phyloP scores from a whole-genome alignment of 345 rosid species.

The Bretschneidera sinensis region DNA sequence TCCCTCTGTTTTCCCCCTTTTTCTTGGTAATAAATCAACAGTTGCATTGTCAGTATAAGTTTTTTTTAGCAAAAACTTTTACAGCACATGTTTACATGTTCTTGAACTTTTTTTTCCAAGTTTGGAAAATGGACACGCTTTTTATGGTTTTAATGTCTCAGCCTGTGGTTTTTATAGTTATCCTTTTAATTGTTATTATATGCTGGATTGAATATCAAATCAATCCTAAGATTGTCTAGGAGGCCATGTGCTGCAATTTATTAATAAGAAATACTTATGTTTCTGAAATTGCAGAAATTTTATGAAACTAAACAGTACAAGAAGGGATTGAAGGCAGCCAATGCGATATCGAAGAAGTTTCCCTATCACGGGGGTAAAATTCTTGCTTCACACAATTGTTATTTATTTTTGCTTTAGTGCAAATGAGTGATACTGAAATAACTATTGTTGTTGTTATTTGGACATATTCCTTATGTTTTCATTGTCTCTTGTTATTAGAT shows the following conservation, averaged over 20 bases:
- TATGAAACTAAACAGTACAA: constrained; percentile 98
- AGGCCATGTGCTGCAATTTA: too few relatives aligned
- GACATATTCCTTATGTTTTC: not conserved
- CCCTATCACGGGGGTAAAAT: constrained; percentile 99
- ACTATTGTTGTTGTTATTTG: not conserved
- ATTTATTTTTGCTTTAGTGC: not conserved
- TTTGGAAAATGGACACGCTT: too few relatives aligned
- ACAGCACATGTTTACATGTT: too few relatives aligned
- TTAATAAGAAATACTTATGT: not conserved
- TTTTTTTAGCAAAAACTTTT: too few relatives aligned
- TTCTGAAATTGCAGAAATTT: constrained; percentile 67
- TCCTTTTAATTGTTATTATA: too few relatives aligned
- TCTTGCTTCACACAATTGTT: constrained; percentile 8
- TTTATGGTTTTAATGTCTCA: not conserved
- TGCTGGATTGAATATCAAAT: not conserved
- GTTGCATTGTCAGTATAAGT: too few relatives aligned
- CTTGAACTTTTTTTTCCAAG: too few relatives aligned
- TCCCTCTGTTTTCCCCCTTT: too few relatives aligned
- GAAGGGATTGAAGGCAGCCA: constrained; percentile 99
- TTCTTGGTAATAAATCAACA: not conserved
- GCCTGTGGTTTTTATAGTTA: not conserved
- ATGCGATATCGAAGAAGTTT: constrained; percentile 89
- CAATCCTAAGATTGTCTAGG: not conserved
- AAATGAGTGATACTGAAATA: not conserved
- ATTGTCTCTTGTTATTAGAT: not conserved